Evolutionary conservation across 2,329 filamentous ascomycete species (phyloP).

Genomic region (Fusarium equiseti): DNA sequence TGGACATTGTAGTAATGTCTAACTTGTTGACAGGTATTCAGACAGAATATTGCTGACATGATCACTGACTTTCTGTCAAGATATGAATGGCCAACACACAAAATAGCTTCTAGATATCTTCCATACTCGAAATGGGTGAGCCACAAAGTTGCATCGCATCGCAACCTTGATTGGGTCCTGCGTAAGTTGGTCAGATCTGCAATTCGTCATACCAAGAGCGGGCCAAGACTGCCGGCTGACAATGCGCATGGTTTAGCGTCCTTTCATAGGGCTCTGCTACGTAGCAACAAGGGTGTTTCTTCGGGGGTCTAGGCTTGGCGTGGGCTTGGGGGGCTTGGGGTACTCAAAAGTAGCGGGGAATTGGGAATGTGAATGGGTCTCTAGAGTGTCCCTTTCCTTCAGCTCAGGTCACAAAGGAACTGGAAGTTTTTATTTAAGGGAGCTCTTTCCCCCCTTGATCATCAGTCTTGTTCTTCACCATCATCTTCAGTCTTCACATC

Average conservation of each 20-base stretch:
- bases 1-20: background rate
- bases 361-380: conserved; percentile 3
- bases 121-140: conserved; percentile 4
- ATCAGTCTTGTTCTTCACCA: conserved; percentile 6
- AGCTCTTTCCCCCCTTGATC: conserved; percentile 16
- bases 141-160: conserved; percentile 26
- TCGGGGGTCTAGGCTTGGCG: conserved; percentile 2
- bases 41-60: conserved; percentile 1
- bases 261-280: conserved; percentile 35
- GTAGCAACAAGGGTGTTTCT: conserved; percentile 26
- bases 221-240: conserved; percentile 41
- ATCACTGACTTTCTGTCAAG: conserved; percentile 7
- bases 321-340: conserved; percentile 13
- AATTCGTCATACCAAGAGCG: conserved; percentile 37
- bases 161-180: conserved; percentile 15
- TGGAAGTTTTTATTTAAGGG: conserved; percentile 35
- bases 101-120: conserved; percentile 23
- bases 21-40: background rate
- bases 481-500: conserved; percentile 12
- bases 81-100: conserved; percentile 12
- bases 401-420: conserved; percentile 11
- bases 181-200: conserved; percentile 29
- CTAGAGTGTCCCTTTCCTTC: conserved; percentile 22
- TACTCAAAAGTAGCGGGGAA: conserved; percentile 1
- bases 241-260: conserved; percentile 32